These are phyloP conservation scores for Torrubiella hemipterigena DNA, from an alignment of 2,329 filamentous ascomycete genomes.

Conservation along the genomic window DNA sequence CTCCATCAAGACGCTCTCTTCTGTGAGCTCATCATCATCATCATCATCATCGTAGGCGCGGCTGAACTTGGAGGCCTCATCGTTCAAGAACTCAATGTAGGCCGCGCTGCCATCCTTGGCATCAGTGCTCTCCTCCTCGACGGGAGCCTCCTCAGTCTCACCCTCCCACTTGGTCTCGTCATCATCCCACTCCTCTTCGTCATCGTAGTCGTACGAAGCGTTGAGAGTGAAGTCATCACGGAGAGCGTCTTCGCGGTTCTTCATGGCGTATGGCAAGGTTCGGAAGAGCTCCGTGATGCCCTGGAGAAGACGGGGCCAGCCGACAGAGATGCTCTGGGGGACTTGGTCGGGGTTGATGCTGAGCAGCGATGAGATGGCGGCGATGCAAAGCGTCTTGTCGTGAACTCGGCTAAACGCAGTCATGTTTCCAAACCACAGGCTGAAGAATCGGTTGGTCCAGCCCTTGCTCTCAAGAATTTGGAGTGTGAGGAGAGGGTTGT, in stretches of 20 bases:
- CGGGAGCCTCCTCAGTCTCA: constrained; percentile 55
- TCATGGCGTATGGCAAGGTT: constrained; percentile 74
- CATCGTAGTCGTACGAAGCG: constrained; percentile 49
- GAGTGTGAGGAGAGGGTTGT: constrained; percentile 78
- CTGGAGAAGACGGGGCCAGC: constrained; percentile 82
- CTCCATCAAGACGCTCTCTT: constrained; percentile 86
- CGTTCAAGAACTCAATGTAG: constrained; percentile 90
- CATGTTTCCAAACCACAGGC: constrained; percentile 94
- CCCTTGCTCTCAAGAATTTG: constrained; percentile 80
- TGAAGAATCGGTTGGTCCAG: constrained; percentile 99
- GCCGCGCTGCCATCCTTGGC: constrained; percentile 83
- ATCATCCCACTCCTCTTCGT: constrained; percentile 72
- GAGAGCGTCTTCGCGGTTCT: constrained; percentile 85
- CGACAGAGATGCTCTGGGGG: constrained; percentile 82
- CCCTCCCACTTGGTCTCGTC: constrained; percentile 73
- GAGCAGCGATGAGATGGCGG: constrained; percentile 78
- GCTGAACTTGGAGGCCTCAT: constrained; percentile 82
- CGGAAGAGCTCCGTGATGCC: constrained; percentile 88
- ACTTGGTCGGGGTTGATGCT: constrained; percentile 71
- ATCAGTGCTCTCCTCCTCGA: constrained; percentile 50
- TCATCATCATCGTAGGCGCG: constrained; percentile 50
- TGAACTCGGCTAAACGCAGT: constrained; percentile 87
- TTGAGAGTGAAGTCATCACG: constrained; percentile 75
- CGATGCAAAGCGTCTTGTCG: constrained; percentile 97
- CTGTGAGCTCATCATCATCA: constrained; percentile 79